Base-by-base conservation (phyloP, 148 eudicot genomes). In the Chenopodium quinoa region DNA sequence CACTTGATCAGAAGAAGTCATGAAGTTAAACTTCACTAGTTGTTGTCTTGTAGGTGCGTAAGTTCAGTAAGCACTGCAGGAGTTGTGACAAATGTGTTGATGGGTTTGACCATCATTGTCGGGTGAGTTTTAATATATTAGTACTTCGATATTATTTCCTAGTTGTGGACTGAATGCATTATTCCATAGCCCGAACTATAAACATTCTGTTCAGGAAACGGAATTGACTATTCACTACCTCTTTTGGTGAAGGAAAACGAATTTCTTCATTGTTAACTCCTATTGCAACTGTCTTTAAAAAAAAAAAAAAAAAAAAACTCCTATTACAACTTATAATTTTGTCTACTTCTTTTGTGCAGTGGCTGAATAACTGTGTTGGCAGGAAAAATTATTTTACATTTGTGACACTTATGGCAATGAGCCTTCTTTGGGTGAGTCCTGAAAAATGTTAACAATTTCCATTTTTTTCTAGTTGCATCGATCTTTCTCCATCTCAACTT, bases 61-160 rank as follows among this genome's bases (percentile, higher is more conserved):
- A 89, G 85, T 91, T 90, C 86, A 95, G 98, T 85, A 95, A 95
- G 86, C 98, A 95, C 73, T 95, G 98, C 88, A 88, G 98, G 87
- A 95, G 96, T 81, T 95, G 98, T 75, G 96, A 92, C 79, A 95
- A 95, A 86, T 95, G 98, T 85, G 98, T 95, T 83, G 97, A 93
- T 84, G 98, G 97, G 71, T 95, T 95, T 89, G 98, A 95, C 87
- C 98, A 95, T 91, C 98, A 95, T 84, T 95, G 98, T 84, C 93
- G 95, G 91, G 98, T 93, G 81, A 90, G 91, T 87, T 86, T 58
- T 23, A 76, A 29, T 17, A 63, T 9, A 16, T 25, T 52, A 48
- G 27, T n/a, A 71, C 63, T 47, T 69, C 7, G 1, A 11, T 50
- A 50, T 13, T 50, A 71, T 72, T 56, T 64, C 4, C 27, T 78